Evolutionary conservation across 371 early-diverging fungal genomes (phyloP), one percentile per base, ranked within the genome.

Genomic region (Rhizopus stolonifer): DNA sequence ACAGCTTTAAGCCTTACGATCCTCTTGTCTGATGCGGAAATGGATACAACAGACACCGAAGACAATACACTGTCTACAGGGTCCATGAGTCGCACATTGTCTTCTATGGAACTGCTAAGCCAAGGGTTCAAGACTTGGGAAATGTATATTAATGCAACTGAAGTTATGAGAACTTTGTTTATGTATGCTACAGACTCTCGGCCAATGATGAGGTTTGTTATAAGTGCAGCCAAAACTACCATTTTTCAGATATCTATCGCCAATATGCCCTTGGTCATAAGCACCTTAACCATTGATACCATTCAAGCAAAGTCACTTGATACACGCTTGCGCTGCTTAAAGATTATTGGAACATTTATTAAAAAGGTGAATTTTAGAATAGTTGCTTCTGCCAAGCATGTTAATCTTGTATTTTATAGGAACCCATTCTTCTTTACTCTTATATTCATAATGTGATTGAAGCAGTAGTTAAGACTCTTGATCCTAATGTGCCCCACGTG

Each of bases 101-200:
- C 92, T 2, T 73, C 77, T 2, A 83, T 91, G 55, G 92, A 92
- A 51, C 52, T 94, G 4, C 56, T 92, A 5, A 86, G 89, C 2
- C 79, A 83, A 50, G 94, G 92, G 0, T 92, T 90, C 59, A 52
- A 79, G 19, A 76, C 79, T 0, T 92, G 92, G 92, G 91, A 92
- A 46, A 80, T 86, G 0, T 87, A 85, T 53, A 69, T 91, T 34
- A 86, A 91, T 54, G 84, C 86, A 0, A 70, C 88, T 3, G 80
- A 79, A 2, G 82, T 92, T 3, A 61, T 94, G 3, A 74, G 86
- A 0, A 82, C 84, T 0, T 53, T 94, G 2, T 85, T 91, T 49
- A 52, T 61, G 3, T 77, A 87, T 61, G 76, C 86, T 1, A 56
- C 70, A 18, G 79, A 77, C 31, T 29, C 67, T 14, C 67, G 65